phyloP scores from a whole-genome alignment of 2,329 filamentous ascomycete genomes.

The Knoxdaviesia capensis region DNA sequence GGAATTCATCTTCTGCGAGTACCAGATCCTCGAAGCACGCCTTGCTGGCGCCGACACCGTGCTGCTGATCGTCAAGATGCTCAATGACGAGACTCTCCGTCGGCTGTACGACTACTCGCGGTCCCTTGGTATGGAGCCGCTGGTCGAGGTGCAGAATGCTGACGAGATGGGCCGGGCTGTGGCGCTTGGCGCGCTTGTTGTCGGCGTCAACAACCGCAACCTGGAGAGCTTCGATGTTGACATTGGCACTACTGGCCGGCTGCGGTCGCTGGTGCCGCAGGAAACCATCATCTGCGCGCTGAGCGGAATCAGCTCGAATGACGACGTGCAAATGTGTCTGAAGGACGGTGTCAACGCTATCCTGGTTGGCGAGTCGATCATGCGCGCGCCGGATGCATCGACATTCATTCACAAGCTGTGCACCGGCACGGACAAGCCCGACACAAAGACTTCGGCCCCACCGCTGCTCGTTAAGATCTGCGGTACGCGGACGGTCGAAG shows the following conservation, averaged over 20 bases:
- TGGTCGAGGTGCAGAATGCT: slow-evolving; percentile 89
- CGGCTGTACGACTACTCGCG: slow-evolving; percentile 74
- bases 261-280: slow-evolving; percentile 71
- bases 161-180: slow-evolving; percentile 86
- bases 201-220: slow-evolving; percentile 96
- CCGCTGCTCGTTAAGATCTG: slow-evolving; percentile 78
- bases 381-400: slow-evolving; percentile 70
- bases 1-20: slow-evolving; percentile 95
- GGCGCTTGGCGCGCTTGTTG: slow-evolving; percentile 69
- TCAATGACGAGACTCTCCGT: slow-evolving; percentile 48
- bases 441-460: slow-evolving; percentile 3
- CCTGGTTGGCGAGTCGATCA: slow-evolving; percentile 85
- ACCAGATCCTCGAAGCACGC: slow-evolving; percentile 88
- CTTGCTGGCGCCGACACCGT: slow-evolving; percentile 88
- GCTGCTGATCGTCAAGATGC: slow-evolving; percentile 95
- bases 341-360: slow-evolving; percentile 82
- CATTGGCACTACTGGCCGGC: slow-evolving; percentile 69
- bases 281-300: slow-evolving; percentile 81
- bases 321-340: slow-evolving; percentile 76
- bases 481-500: slow-evolving; percentile 68
- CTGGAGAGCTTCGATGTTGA: slow-evolving; percentile 95
- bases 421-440: slow-evolving; percentile 26
- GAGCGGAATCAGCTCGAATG: slow-evolving; percentile 76
- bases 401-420: slow-evolving; percentile 73
- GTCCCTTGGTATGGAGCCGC: slow-evolving; percentile 85